A percentile compares a stretch with the other conserved stretches of the same genome.
Conservation (phyloP, 106 monocot species). For the Apostasia shenzhenica region DNA sequence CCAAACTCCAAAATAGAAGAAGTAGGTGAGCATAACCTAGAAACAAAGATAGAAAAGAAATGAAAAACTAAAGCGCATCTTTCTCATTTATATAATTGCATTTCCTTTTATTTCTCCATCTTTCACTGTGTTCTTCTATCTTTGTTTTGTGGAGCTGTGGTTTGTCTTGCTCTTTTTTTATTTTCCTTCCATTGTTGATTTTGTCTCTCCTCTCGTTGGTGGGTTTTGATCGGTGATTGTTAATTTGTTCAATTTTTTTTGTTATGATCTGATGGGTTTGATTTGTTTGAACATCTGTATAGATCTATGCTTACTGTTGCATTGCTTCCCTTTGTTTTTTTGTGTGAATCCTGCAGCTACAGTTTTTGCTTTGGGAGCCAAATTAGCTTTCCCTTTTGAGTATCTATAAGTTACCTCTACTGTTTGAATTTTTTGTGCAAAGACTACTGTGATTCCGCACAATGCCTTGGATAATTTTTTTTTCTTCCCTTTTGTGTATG, state of each 20-base stretch:
- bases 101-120: background rate
- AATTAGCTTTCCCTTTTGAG: background rate
- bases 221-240: background rate
- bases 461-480: background rate
- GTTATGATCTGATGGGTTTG: background rate
- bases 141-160: background rate
- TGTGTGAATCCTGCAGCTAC: background rate
- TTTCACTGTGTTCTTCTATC: background rate
- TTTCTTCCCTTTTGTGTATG: background rate
- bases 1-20: background rate
- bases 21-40: background rate
- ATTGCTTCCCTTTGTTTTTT: background rate
- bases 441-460: background rate
- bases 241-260: background rate
- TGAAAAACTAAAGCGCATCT: background rate
- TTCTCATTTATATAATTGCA: background rate
- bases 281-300: background rate
- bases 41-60: background rate
- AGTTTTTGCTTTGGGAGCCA: background rate
- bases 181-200: background rate
- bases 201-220: background rate
- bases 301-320: background rate
- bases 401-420: background rate
- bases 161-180: background rate
- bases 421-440: background rate